Base-by-base conservation (phyloP, 805 yeast species). In the Metschnikowia chrysomelidarum region DNA sequence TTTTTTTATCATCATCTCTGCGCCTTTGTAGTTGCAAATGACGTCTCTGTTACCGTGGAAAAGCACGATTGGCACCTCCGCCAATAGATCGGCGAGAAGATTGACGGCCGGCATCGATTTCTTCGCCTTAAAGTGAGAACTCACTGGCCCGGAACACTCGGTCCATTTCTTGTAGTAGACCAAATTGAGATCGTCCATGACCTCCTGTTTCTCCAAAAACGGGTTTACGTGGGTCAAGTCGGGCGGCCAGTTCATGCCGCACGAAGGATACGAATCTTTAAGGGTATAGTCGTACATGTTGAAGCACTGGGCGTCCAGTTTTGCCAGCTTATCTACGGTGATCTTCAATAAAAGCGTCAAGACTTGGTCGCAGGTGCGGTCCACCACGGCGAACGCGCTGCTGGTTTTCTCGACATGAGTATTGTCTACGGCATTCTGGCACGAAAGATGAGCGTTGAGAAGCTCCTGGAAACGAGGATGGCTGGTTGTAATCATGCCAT, bases 221-320 rank as follows among this genome's bases (percentile, higher is more conserved):
- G 71, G 67, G 0, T 66, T 62, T 12, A 82, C 76, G 19, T 53
- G 36, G 1, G 51, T 59, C 41, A 82, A 64, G 39, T 71, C 80
- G 13, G 72, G 71, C 0, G 98, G 98, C 98, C 98, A 93, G 57
- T 83, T 82, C 76, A 77, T 70, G 5, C 98, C 98, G 62, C 98
- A 93, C 0, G 82, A 62, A 0, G 98, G 97, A 49, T 69, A 87
- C 0, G 78, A 60, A 55, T 88, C 96, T 23, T 62, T 67, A 34
- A 83, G 62, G 23, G 82, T 73, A 36, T 76, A 75, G 56, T 93
- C 95, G 56, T 93, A 91, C 73, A 88, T 78, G 60, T 93, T 93
- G 50, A 76, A 47, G 56, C 98, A 91, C 38, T 67, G 73, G 51
- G 69, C 59, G 46, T 68, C 46, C n/a, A 51, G 38, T 20, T 66